Evolutionary conservation across 257 asterid genomes (phyloP).

Genomic region (Asclepias syriaca): DNA sequence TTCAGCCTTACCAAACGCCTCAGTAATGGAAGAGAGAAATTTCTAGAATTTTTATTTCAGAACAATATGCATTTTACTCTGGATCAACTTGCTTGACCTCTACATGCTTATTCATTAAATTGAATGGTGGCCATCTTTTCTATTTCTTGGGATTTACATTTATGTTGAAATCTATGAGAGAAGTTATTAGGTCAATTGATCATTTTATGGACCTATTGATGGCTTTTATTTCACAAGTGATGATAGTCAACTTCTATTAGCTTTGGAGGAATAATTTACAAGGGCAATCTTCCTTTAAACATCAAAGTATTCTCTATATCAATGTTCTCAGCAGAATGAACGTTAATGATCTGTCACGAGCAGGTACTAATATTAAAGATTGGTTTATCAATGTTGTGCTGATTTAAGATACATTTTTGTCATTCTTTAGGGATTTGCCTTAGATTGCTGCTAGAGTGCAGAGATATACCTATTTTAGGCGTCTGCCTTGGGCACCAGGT

Average conservation of each 20-base stretch:
- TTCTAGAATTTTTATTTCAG: too few species aligned
- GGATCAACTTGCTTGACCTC: too few species aligned
- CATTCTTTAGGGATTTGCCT: constrained; percentile 74
- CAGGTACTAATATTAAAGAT: too few species aligned
- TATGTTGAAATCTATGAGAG: background rate
- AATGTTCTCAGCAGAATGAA: background rate
- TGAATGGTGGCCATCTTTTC: too few species aligned
- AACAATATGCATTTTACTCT: too few species aligned
- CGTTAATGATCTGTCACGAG: background rate
- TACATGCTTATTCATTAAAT: too few species aligned
- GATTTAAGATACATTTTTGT: constrained; percentile 3
- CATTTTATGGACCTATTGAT: too few species aligned
- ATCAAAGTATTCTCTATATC: background rate
- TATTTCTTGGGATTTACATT: background rate
- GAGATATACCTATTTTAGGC: constrained; percentile 91
- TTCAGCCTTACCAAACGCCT: too few species aligned
- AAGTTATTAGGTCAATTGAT: background rate
- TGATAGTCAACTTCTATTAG: background rate
- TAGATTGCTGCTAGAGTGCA: constrained; percentile 79
- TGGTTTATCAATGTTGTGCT: background rate
- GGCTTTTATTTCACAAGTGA: background rate
- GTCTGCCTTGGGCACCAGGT: constrained; percentile 99
- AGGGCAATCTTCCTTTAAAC: background rate
- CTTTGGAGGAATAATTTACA: background rate
- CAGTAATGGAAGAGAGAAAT: too few species aligned